phyloP scores from a whole-genome alignment of 169 alveolate species.

The Cryptosporidium parvum region DNA sequence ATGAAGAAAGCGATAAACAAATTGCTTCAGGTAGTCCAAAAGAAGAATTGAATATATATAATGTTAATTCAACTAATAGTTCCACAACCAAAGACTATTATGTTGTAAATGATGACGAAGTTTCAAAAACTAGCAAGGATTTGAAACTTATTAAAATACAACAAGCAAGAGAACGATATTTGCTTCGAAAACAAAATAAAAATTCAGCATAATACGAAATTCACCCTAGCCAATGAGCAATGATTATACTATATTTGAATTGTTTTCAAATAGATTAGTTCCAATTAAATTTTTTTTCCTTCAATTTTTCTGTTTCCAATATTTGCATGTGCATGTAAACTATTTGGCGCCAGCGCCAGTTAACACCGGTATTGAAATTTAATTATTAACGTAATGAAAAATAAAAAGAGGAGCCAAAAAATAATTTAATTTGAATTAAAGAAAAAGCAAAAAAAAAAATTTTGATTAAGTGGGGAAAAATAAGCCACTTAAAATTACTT shows the following conservation, averaged over 20 bases:
- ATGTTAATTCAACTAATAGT: not conserved
- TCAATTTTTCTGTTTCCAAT: not conserved
- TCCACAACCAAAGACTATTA: not conserved
- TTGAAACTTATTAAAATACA: slow-evolving; percentile 26
- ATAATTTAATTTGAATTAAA: not conserved
- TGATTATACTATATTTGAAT: not conserved
- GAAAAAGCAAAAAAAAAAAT: not conserved
- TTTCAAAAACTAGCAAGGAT: not conserved
- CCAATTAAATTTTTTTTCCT: not conserved
- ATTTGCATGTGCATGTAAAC: not conserved
- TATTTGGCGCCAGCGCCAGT: slow-evolving; percentile 5
- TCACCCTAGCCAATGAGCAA: not conserved
- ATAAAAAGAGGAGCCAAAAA: slow-evolving; percentile 23
- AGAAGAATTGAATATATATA: not conserved
- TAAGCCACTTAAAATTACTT: not conserved
- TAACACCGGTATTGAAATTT: slow-evolving; percentile 13
- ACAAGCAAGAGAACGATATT: slow-evolving; percentile 51
- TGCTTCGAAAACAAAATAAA: slow-evolving; percentile 20
- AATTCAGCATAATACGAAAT: not conserved
- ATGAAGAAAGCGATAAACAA: not conserved
- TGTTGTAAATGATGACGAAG: not conserved
- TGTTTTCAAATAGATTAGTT: not conserved
- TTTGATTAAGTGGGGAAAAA: not conserved
- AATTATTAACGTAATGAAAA: not conserved
- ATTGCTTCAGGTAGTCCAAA: not conserved